Evolutionary conservation across 2,329 filamentous ascomycete species (phyloP).

Genomic region (Aspergillus viridinutans): DNA sequence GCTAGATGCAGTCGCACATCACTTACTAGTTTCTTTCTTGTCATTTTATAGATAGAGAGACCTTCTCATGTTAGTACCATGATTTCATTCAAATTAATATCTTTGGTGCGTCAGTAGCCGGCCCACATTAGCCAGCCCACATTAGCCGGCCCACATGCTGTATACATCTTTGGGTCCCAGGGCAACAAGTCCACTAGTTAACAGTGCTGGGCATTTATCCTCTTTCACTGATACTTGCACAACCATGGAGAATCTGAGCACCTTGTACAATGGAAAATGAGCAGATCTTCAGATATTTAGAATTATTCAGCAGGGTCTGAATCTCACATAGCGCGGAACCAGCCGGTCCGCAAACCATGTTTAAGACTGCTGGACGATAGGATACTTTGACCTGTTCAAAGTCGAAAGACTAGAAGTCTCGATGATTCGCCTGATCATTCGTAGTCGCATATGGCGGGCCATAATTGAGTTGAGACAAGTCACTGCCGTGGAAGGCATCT

Average conservation of each 20-base stretch:
- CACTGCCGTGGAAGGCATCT: conserved; percentile 27
- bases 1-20: no score
- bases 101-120: neutral
- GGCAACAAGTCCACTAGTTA: neutral
- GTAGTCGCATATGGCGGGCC: conserved; percentile 22
- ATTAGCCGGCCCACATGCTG: neutral
- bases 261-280: neutral
- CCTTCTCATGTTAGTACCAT: no score
- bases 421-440: conserved; percentile 20
- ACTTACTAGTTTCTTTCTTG: no score
- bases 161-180: neutral
- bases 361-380: neutral
- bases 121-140: no score
- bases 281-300: neutral
- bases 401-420: conserved; percentile 20
- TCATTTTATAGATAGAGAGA: no score
- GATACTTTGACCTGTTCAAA: neutral
- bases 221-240: neutral
- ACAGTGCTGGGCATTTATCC: neutral
- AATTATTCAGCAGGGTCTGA: neutral
- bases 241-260: neutral
- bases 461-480: conserved; percentile 29
- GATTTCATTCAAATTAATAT: no score
- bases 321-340: neutral
- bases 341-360: neutral